Base-by-base conservation (phyloP, 371 early-diverging fungal genomes). In the Cokeromyces recurvatus region DNA sequence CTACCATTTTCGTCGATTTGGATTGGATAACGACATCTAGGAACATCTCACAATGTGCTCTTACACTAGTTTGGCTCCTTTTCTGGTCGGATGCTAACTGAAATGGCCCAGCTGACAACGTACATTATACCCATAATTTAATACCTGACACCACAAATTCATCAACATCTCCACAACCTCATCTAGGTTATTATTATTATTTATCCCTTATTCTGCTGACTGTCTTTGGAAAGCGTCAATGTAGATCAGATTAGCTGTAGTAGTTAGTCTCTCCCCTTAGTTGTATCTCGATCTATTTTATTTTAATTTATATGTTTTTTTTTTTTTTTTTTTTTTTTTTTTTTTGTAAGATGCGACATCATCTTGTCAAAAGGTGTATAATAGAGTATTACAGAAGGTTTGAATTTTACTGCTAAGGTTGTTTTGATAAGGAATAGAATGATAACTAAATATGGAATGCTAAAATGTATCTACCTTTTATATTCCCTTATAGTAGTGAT, bases 41-140 rank as follows among this genome's bases (percentile, higher is more conserved):
- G 48, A 47, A 31, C 39, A 47, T 47, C 38, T 31, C 48, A 38
- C 32, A 29, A 38, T 32, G 21, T 27, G 24, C 46, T 35, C 46
- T 34, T 45, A 45, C 15, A 21, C 22, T 29, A 45, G 5, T 34
- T 6, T 45, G 45, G 35, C 17, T 31, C n/a, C n/a, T 44, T 34
- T 45, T 45, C 34, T 37, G n/a, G 34, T 44, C 34, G 29, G 31
- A 27, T 38, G 31, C 29, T 38, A 38, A 38, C 38, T 38, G 38
- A 47, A 38, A 47, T 47, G 47, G 38, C 38, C 38, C 44, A 43
- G 32, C 11, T 43, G 44, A 42, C 43, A 42, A 27, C 27, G 27
- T 37, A 46, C 46, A 46, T 46, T 46, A 36, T 36, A 46, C 37
- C 37, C 46, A 46, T 46, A 36, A 46, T 36, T 46, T 36, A 36